Conservation (phyloP, 495 filamentous ascomycete genomes). For the Aspergillus heteromorphus region DNA sequence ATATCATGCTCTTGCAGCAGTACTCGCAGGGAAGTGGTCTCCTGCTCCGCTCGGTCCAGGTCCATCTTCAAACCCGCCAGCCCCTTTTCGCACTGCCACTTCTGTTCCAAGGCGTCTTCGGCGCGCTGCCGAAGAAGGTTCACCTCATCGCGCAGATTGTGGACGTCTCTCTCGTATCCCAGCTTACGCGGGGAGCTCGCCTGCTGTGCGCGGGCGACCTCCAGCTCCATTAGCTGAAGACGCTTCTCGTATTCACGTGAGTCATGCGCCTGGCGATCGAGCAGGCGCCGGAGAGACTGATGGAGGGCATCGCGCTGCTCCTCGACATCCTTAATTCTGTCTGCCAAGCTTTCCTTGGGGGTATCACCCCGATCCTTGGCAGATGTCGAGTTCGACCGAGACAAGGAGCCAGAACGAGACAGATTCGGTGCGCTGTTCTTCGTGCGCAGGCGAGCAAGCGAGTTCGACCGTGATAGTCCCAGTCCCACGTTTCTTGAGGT, state of each 20-base stretch:
- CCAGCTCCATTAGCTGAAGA: conserved; percentile 66
- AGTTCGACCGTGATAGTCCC: conserved; percentile 58
- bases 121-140: conserved; percentile 78
- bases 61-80: conserved; percentile 93
- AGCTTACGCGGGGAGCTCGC: conserved; percentile 62
- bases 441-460: conserved; percentile 44
- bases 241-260: conserved; percentile 73
- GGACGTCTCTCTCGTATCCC: conserved; percentile 79
- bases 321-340: conserved; percentile 88
- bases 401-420: conserved; percentile 41
- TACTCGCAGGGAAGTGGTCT: conserved; percentile 72
- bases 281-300: conserved; percentile 72
- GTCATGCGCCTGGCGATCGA: conserved; percentile 81
- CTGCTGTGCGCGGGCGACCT: conserved; percentile 66
- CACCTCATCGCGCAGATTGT: conserved; percentile 74
- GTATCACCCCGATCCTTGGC: conserved; percentile 55
- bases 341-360: conserved; percentile 59
- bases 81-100: conserved; percentile 94
- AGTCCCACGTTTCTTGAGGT: conserved; percentile 26
- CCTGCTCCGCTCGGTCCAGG: conserved; percentile 89
- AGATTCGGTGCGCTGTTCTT: conserved; percentile 31
- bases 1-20: conserved; percentile 88
- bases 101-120: conserved; percentile 93
- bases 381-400: conserved; percentile 55
- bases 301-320: conserved; percentile 90